Evolutionary conservation across 1,284 basidiomycete genomes (phyloP).

Genomic region (Waitea zeae): DNA sequence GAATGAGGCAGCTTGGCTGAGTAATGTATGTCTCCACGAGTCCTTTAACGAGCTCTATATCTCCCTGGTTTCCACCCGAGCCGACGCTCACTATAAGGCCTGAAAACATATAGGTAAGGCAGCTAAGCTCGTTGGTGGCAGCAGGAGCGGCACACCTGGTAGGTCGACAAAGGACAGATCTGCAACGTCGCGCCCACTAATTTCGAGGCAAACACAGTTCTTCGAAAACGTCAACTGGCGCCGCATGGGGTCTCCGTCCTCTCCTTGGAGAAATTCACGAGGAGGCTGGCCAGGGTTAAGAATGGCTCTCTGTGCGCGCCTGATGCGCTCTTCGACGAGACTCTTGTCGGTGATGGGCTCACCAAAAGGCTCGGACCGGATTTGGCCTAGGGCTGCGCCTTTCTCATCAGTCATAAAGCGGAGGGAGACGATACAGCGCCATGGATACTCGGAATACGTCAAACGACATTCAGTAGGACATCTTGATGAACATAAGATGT

Average conservation of each 20-base stretch:
- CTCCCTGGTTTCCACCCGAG: slow-evolving; percentile 25
- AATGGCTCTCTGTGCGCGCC: slow-evolving; percentile 54
- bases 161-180: slow-evolving; percentile 60
- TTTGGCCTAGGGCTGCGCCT: slow-evolving; percentile 23
- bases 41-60: slow-evolving; percentile 44
- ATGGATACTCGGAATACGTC: slow-evolving; percentile 22
- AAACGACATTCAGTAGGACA: slow-evolving; percentile 58
- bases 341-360: slow-evolving; percentile 26
- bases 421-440: slow-evolving; percentile 45
- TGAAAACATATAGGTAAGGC: no score
- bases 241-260: slow-evolving; percentile 12
- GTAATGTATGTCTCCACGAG: slow-evolving; percentile 43
- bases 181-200: slow-evolving; percentile 46
- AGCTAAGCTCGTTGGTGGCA: no score
- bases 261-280: slow-evolving; percentile 20
- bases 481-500: slow-evolving; percentile 16
- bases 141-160: slow-evolving; percentile 28
- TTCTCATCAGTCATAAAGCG: slow-evolving; percentile 28
- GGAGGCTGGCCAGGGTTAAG: slow-evolving; percentile 33
- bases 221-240: slow-evolving; percentile 37
- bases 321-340: slow-evolving; percentile 45
- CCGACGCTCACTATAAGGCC: slow-evolving; percentile 51
- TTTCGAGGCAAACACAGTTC: slow-evolving; percentile 46
- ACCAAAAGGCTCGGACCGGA: slow-evolving; percentile 32
- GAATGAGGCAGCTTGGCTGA: slow-evolving; percentile 46